phyloP scores from a whole-genome alignment of 2,329 filamentous ascomycete species.

The Curvularia spicifera region DNA sequence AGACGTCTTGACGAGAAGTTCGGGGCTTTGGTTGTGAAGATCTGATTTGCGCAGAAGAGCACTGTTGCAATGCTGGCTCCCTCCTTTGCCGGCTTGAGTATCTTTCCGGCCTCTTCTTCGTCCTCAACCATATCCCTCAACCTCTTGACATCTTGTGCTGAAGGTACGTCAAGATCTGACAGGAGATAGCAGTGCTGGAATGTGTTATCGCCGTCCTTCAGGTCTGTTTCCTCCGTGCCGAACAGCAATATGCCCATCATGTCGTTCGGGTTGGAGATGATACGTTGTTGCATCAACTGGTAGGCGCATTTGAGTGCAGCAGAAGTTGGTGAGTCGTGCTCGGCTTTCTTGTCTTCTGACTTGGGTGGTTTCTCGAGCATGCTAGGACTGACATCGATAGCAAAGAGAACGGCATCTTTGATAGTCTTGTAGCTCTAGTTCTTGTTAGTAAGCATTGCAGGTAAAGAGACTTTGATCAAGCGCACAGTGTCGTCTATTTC shows the following conservation, averaged over 20 bases:
- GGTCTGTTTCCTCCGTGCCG: slow-evolving; percentile 76
- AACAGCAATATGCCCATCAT: slow-evolving; percentile 97
- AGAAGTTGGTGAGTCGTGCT: slow-evolving; percentile 76
- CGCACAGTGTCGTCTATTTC: slow-evolving; percentile 70
- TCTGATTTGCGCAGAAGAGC: slow-evolving; percentile 92
- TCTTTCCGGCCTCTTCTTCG: slow-evolving; percentile 70
- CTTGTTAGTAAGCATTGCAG: slow-evolving; percentile 20
- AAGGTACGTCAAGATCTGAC: slow-evolving; percentile 84
- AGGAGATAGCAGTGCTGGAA: slow-evolving; percentile 95
- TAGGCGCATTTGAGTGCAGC: slow-evolving; percentile 94
- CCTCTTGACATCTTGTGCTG: slow-evolving; percentile 82
- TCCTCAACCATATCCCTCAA: slow-evolving; percentile 79
- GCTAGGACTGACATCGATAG: slow-evolving; percentile 85
- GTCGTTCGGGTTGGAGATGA: slow-evolving; percentile 94
- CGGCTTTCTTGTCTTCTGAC: slow-evolving; percentile 71
- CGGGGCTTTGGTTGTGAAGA: slow-evolving; percentile 92
- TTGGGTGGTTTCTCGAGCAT: slow-evolving; percentile 76
- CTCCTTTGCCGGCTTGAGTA: slow-evolving; percentile 74
- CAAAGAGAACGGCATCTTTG: slow-evolving; percentile 98
- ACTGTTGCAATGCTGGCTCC: slow-evolving; percentile 83
- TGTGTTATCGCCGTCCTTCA: slow-evolving; percentile 57
- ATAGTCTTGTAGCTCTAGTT: slow-evolving; percentile 79
- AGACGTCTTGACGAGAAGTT: slow-evolving; percentile 91
- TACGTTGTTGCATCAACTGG: slow-evolving; percentile 95
- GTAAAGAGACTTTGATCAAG: background rate